phyloP scores from a whole-genome alignment of 1,139 yeast species.

The Candida smagusa region DNA sequence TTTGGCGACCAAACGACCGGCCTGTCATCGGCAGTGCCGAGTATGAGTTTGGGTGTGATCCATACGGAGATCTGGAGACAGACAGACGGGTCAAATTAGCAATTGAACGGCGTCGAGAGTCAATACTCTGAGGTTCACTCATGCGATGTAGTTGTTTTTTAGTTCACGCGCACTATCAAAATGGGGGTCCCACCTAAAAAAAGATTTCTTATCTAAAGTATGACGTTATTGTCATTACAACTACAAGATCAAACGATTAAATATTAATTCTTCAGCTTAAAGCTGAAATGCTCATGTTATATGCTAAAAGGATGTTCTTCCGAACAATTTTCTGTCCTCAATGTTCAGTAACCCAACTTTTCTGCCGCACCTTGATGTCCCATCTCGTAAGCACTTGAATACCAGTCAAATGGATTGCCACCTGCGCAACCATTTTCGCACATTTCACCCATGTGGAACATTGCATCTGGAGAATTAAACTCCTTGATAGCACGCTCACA shows the following conservation, averaged over 20 bases:
- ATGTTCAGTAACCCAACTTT: conserved; percentile 12
- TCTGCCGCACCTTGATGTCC: conserved; percentile 14
- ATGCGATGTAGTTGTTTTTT: background rate
- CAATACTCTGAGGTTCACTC: conserved; percentile 4
- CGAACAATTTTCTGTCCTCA: background rate
- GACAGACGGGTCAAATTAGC: conserved; percentile 14
- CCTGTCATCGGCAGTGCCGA: conserved; percentile 5
- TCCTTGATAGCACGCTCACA: conserved; percentile 82
- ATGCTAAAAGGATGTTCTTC: background rate
- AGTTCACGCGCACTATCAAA: too few relatives aligned
- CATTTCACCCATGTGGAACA: conserved; percentile 78
- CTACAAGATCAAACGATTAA: too few relatives aligned
- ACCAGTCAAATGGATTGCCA: conserved; percentile 14
- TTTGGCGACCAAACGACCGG: background rate
- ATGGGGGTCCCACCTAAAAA: too few relatives aligned
- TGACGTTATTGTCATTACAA: too few relatives aligned
- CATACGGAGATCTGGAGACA: conserved; percentile 8
- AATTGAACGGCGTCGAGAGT: conserved; percentile 10
- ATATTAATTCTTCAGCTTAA: too few relatives aligned
- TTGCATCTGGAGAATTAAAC: conserved; percentile 71
- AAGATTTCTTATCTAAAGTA: too few relatives aligned
- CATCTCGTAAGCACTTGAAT: conserved; percentile 13
- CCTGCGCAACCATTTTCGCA: conserved; percentile 65
- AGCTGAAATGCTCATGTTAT: background rate
- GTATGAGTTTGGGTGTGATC: conserved; percentile 3